These are phyloP conservation scores for Salix suchowensis DNA, from an alignment of 345 rosid species.

Conservation along the genomic window DNA sequence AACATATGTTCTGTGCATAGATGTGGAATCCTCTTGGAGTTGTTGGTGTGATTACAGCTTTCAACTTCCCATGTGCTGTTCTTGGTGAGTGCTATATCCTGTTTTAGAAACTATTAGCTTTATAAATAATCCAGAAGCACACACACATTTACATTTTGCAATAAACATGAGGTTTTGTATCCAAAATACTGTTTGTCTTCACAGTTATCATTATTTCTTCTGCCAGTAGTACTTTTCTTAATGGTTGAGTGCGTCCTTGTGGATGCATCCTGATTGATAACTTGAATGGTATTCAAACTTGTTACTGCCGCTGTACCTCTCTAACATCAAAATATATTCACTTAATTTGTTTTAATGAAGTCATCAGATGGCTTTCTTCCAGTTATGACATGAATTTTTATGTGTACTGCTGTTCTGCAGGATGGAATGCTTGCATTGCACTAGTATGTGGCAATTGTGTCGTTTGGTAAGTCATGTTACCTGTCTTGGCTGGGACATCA, in stretches of 20 bases:
- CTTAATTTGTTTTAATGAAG: not conserved
- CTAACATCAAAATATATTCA: not conserved
- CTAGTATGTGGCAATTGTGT: conserved; percentile 96
- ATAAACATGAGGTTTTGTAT: not conserved
- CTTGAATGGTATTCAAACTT: not conserved
- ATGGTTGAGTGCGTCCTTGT: not conserved
- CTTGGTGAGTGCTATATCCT: conserved; percentile 58
- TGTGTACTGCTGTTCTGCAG: conserved; percentile 30
- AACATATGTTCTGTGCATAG: conserved; percentile 35
- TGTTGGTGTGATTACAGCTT: conserved; percentile 96
- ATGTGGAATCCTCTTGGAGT: conserved; percentile 98
- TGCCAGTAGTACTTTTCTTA: not conserved
- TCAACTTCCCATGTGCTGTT: conserved; percentile 95
- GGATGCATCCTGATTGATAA: not conserved
- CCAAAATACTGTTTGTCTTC: not conserved
- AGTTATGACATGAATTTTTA: conserved; percentile 8
- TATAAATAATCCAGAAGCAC: not conserved
- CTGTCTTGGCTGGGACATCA: not conserved
- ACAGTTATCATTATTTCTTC: not conserved
- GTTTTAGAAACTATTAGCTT: not conserved
- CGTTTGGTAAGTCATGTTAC: conserved; percentile 61
- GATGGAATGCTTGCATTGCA: conserved; percentile 98
- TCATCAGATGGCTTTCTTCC: not conserved
- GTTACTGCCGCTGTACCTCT: not conserved
- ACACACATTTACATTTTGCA: not conserved